Conservation (phyloP, 257 asterid species). For the Marsdenia floribunda region DNA sequence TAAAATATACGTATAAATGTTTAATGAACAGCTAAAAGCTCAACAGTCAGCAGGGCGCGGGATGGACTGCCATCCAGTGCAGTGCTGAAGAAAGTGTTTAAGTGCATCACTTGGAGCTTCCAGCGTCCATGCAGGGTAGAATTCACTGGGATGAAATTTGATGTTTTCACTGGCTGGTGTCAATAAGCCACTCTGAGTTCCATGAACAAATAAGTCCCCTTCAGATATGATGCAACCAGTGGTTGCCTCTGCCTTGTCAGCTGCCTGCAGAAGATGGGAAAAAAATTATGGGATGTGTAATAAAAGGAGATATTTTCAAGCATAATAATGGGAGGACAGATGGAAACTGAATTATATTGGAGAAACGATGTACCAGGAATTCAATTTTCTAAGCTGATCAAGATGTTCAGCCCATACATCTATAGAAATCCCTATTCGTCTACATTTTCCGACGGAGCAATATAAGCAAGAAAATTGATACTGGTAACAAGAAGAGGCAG, state of each 20-base stretch:
- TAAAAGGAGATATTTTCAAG: background rate
- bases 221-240: constrained; percentile 65
- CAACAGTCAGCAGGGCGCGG: constrained; percentile 39
- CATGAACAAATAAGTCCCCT: constrained; percentile 57
- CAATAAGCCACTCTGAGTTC: constrained; percentile 49
- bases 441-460: background rate
- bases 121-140: constrained; percentile 55
- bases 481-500: background rate
- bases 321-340: background rate
- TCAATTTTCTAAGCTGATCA: background rate
- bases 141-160: constrained; percentile 51
- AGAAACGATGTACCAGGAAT: background rate
- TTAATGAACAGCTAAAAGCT: background rate
- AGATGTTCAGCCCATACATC: background rate
- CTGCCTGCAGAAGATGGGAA: constrained; percentile 43
- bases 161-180: constrained; percentile 24
- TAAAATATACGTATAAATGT: background rate
- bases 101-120: constrained; percentile 53
- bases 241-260: constrained; percentile 52
- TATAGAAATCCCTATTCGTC: background rate
- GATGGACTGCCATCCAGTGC: constrained; percentile 62
- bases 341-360: background rate
- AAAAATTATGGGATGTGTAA: too few species aligned
- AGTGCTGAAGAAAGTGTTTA: constrained; percentile 52
- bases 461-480: background rate